Conservation (phyloP, 495 filamentous ascomycete genomes). For the Xanthoparmelia taractica region DNA sequence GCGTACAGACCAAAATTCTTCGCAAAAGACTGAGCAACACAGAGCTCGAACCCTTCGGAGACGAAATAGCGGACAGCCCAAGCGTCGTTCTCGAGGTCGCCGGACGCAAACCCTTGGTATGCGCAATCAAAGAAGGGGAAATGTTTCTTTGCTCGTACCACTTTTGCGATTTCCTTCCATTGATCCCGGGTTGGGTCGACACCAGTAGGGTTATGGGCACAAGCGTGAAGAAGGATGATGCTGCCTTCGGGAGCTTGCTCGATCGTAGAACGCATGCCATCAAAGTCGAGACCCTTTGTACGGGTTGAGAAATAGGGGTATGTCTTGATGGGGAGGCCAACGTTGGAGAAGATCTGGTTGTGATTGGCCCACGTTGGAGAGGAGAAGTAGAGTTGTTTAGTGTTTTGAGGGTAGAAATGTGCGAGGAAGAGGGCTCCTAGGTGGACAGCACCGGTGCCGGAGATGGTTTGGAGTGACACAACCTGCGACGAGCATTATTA, state of each 20-base stretch:
- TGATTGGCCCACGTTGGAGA: slow-evolving; percentile 98
- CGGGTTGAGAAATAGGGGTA: slow-evolving; percentile 90
- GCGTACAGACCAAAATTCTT: slow-evolving; percentile 99
- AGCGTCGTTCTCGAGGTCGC: slow-evolving; percentile 74
- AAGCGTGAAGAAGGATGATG: slow-evolving; percentile 89
- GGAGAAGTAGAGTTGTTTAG: slow-evolving; percentile 74
- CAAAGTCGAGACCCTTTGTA: slow-evolving; percentile 86
- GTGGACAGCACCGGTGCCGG: slow-evolving; percentile 53
- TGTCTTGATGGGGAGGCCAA: slow-evolving; percentile 62
- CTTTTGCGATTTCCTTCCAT: slow-evolving; percentile 77
- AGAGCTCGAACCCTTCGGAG: slow-evolving; percentile 89
- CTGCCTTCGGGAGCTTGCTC: slow-evolving; percentile 62
- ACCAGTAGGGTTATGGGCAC: slow-evolving; percentile 96
- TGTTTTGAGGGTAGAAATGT: slow-evolving; percentile 42
- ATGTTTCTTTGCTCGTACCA: slow-evolving; percentile 67
- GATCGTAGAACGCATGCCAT: slow-evolving; percentile 70
- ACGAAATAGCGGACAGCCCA: slow-evolving; percentile 91
- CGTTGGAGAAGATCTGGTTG: slow-evolving; percentile 96
- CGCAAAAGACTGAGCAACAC: slow-evolving; percentile 91
- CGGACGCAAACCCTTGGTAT: slow-evolving; percentile 97
- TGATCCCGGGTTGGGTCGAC: slow-evolving; percentile 92
- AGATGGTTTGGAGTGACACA: slow-evolving; percentile 50
- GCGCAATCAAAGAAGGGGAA: slow-evolving; percentile 99
- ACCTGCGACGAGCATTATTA: slow-evolving; percentile 30
- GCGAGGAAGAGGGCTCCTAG: slow-evolving; percentile 50